Evolutionary conservation across 2,329 filamentous ascomycete species (phyloP), one percentile per base, ranked within the genome.

Genomic region (Cladobotryum protrusum): DNA sequence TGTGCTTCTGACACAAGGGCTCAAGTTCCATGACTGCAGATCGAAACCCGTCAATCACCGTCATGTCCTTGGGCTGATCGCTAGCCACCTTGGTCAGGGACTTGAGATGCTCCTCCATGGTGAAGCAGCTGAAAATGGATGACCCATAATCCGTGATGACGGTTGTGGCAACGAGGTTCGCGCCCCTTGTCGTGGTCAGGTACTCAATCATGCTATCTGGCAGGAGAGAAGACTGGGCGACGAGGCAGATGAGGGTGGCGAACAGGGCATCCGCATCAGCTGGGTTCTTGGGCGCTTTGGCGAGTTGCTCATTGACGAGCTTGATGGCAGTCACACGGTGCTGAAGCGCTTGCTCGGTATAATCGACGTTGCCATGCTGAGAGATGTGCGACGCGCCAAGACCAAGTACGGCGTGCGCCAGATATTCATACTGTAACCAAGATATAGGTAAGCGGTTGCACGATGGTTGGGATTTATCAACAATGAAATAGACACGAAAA

Each of bases 181-280:
- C 58, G 4, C 66, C 67, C 20, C 67, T 59, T 7, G 62, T 56
- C 59, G 69, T 67, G 43, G 63, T 56, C 3, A 70, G 42, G 37
- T 69, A 72, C 46, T 72, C 68, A 17, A 54, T 55, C 64, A 72
- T 69, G 43, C 67, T 65, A 9, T 69, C 64, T 2, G 62, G 56
- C 58, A 72, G 61, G 37, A 68, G 63, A 1, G 59, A 61, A 2
- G 67, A 61, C 47, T 71, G 68, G 15, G 67, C 65, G 3, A 62
- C 52, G 5, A 71, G 59, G 3, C 67, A 65, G 24, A 70, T 50
- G 19, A 67, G 56, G 4, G 68, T 56, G 11, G 61, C 69, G 46
- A 66, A 65, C 5, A 67, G 54, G 11, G 67, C 68, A 54, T 71
- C 68, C 12, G 60, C 63, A n/a, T 67, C 64, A 12, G 59, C 59